Base-by-base conservation (phyloP, 1,284 basidiomycete species). In the Laetiporus sulphureus region DNA sequence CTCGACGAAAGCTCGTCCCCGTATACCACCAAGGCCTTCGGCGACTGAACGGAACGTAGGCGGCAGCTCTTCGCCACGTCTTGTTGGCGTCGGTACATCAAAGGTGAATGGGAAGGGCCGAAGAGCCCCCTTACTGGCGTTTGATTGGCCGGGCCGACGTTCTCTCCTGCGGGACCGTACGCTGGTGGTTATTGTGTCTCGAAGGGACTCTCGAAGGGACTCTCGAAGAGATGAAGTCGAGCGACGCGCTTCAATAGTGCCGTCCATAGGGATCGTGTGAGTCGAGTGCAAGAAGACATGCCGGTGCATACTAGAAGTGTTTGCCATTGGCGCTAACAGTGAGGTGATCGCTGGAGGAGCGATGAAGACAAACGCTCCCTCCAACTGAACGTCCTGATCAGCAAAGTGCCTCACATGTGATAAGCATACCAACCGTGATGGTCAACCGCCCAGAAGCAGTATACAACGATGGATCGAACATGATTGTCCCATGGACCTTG, bases 281-380 rank as follows among this genome's bases (percentile, higher is more conserved):
- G 67, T 71, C 2, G 73, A 68, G n/a, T 68, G 67, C 49, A 77
- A 70, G 58, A 84, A 83, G 21, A 75, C 63, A 52, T 82, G 75
- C 53, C 68, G 70, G 44, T 67, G 65, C 42, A 61, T 63, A 32
- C 62, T 61, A 40, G 46, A 50, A 42, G 40, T 49, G 32, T 44
- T 54, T 46, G 46, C 47, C 16, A 52, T 50, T 21, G 54, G 47
- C n/a, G 51, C 52, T 31, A 55, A 51, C 6, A 55, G 52, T 21
- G 62, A 58, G 30, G 55, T 51, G 20, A 60, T 50, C 36, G 57
- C 53, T 23, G 59, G 53, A 20, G 62, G 66, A 64, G 66, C 65
- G 38, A 59, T 55, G 54, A 75, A 79, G n/a, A 66, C 62, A 54
- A 85, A 79, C 5, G 67, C 57, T 10, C 82, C 82, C 63, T 83